Evolutionary conservation across 768 basidiomycete species (phyloP), one percentile per base, ranked within the genome.

Genomic region (Agaricus blazei): DNA sequence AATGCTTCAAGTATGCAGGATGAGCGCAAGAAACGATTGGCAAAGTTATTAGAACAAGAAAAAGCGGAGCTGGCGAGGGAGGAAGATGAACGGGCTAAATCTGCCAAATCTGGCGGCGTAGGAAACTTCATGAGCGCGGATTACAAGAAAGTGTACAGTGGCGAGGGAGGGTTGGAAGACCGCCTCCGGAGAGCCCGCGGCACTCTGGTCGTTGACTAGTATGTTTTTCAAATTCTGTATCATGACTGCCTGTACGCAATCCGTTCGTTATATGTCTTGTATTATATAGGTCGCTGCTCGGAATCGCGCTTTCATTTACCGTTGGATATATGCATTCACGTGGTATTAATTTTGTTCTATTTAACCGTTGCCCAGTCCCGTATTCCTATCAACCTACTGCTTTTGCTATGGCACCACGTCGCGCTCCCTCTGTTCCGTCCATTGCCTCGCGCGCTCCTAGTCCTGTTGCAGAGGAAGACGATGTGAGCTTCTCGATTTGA

Each of bases 81-180:
- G 61, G 82, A 75, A 24, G 90, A 93, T 57, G 87, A 86, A 59
- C 74, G 73, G 28, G 78, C 80, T 44, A 75, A 92, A 41, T 56
- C 54, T n/a, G 75, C 73, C 23, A 88, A 85, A 68, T 85, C 84
- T 2, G 87, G 84, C 64, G 90, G 89, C 2, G 85, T 87, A 76
- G 90, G 88, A 44, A 77, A 75, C 1, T 97, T 95, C 75, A 72
- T 96, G 63, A 86, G 82, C 52, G 76, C 85, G 23, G 93, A 95
- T 66, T 84, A 87, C 75, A 92, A 89, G 76, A 85, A 80, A 61
- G 88, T 93, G 8, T 91, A 91, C 69, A 85, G 90, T 45, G 90
- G 88, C 26, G 68, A 72, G 7, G 88, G 89, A 40, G 88, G 86
- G 14, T 70, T 93, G 28, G 91, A 90, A 67, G 90, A 93, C 38